phyloP scores from a whole-genome alignment of 257 asterid genomes.

The Sherardia arvensis region DNA sequence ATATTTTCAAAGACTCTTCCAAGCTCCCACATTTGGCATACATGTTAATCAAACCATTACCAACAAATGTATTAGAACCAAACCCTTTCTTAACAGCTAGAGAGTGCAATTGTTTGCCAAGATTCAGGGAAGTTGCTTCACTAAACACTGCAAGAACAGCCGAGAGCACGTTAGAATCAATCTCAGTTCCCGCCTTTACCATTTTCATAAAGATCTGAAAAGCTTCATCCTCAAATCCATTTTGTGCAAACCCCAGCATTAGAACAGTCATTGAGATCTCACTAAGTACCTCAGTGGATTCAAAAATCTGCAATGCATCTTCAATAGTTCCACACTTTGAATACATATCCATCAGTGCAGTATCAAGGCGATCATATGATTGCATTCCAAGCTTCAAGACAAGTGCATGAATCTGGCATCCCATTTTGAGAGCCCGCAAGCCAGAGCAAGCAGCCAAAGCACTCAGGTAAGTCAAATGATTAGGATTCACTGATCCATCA shows the following conservation, averaged over 20 bases:
- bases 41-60: constrained; percentile 77
- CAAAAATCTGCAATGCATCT: constrained; percentile 64
- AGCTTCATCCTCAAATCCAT: constrained; percentile 80
- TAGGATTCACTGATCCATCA: constrained; percentile 33
- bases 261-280: constrained; percentile 72
- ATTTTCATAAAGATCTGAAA: constrained; percentile 49
- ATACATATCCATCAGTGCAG: constrained; percentile 89
- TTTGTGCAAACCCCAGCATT: constrained; percentile 58
- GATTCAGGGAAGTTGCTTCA: constrained; percentile 38
- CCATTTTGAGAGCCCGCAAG: constrained; percentile 48
- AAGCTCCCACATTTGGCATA: constrained; percentile 74
- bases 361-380: constrained; percentile 49
- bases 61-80: constrained; percentile 36
- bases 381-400: constrained; percentile 64
- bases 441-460: constrained; percentile 72
- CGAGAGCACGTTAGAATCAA: constrained; percentile 57
- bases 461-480: constrained; percentile 56
- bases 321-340: constrained; percentile 59
- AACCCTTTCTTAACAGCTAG: constrained; percentile 56
- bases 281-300: constrained; percentile 54
- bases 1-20: constrained; percentile 46
- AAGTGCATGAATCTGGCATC: constrained; percentile 63
- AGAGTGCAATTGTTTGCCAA: constrained; percentile 75
- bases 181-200: constrained; percentile 38
- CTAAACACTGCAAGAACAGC: constrained; percentile 64